These are phyloP conservation scores for Centrapalus pauciflorus DNA, from an alignment of 129 eudicot species.

Conservation along the genomic window DNA sequence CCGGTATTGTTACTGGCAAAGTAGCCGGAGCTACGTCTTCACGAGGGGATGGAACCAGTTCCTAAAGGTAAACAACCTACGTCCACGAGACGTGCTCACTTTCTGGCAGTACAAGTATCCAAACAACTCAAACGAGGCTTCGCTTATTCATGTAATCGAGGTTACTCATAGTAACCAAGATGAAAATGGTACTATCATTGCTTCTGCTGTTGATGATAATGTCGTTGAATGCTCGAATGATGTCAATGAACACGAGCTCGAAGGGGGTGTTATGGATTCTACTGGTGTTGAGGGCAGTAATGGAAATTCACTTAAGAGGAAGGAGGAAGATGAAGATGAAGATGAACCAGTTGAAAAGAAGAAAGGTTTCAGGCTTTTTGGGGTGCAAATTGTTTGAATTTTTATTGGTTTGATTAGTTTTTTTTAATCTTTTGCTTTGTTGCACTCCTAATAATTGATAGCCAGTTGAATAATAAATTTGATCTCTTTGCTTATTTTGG, in stretches of 20 bases:
- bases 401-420: not conserved
- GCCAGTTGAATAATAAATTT: no score
- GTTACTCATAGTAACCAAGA: not conserved
- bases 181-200: not conserved
- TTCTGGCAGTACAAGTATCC: slow-evolving; percentile 20
- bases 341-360: not conserved
- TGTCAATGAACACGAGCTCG: no score
- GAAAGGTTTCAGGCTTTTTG: slow-evolving; percentile 1
- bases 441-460: no score
- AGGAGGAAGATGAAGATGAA: not conserved
- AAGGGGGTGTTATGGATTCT: no score
- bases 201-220: not conserved
- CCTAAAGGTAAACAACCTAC: slow-evolving; percentile 38
- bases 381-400: not conserved
- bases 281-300: not conserved
- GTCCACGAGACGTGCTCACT: slow-evolving; percentile 23
- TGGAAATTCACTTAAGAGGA: not conserved
- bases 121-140: not conserved
- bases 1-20: slow-evolving; percentile 44
- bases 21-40: slow-evolving; percentile 54
- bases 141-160: not conserved
- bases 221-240: no score
- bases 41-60: slow-evolving; percentile 59
- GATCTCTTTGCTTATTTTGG: no score
- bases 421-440: not conserved